Percentiles rank a stretch among this genome's conserved stretches.
Conservation (phyloP, 1,139 yeast species). For the Suhomyces kunorum region DNA sequence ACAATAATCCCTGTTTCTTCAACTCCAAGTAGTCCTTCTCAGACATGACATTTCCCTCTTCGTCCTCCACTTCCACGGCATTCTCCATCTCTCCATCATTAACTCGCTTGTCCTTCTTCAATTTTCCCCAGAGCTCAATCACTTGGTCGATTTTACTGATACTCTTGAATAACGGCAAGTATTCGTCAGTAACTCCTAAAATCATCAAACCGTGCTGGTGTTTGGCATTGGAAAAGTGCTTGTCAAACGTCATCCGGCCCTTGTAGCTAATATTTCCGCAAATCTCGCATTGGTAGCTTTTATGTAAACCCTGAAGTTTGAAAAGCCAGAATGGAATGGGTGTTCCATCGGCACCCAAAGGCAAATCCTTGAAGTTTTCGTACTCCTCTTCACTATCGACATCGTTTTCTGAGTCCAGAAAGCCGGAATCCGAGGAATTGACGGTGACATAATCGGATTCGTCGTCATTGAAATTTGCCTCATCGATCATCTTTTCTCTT, state of each 20-base stretch:
- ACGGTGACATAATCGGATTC: constrained; percentile 39
- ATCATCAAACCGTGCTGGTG: constrained; percentile 76
- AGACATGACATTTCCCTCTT: constrained; percentile 89
- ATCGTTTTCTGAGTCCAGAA: constrained; percentile 28
- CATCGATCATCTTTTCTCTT: constrained; percentile 64
- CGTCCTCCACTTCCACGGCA: constrained; percentile 83
- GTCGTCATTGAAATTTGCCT: constrained; percentile 30
- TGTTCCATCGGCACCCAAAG: constrained; percentile 83
- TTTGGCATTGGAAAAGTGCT: constrained; percentile 68
- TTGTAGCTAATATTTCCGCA: constrained; percentile 77
- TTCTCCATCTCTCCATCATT: constrained; percentile 51
- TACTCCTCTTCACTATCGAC: constrained; percentile 33
- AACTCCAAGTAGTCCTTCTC: constrained; percentile 79
- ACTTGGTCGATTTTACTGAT: constrained; percentile 74
- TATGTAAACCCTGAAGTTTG: constrained; percentile 83
- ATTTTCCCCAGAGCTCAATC: constrained; percentile 50
- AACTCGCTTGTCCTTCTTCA: constrained; percentile 41
- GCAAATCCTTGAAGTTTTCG: constrained; percentile 50
- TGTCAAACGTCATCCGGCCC: constrained; percentile 71
- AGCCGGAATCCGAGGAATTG: constrained; percentile 11
- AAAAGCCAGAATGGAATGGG: constrained; percentile 95
- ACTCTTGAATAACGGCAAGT: constrained; percentile 55
- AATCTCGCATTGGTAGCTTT: constrained; percentile 75
- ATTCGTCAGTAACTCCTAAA: constrained; percentile 61
- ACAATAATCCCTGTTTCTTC: constrained; percentile 78